Evolutionary conservation across 805 yeast genomes (phyloP).

Genomic region (Clavispora vitiphila): DNA sequence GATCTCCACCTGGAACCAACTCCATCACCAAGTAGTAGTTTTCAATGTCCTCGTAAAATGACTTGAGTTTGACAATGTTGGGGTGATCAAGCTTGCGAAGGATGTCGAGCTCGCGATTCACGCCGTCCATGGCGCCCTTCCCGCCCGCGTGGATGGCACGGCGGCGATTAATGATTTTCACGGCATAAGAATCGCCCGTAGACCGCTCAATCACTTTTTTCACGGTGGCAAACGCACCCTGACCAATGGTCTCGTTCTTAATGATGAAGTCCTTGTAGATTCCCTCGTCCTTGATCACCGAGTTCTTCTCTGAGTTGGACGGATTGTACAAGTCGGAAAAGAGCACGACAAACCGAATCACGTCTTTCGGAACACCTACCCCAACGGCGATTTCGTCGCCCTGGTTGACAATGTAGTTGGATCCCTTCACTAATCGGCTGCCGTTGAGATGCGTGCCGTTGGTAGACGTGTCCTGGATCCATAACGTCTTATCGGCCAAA

Average conservation of each 20-base stretch:
- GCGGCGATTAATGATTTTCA: conserved; percentile 79
- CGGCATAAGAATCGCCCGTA: conserved; percentile 85
- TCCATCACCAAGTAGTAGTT: conserved; percentile 91
- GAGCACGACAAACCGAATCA: conserved; percentile 47
- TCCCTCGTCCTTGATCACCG: conserved; percentile 45
- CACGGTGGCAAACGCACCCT: conserved; percentile 98
- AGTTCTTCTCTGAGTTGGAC: conserved; percentile 17
- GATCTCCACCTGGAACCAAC: conserved; percentile 91
- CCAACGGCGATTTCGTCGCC: conserved; percentile 95
- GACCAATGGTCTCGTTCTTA: conserved; percentile 83
- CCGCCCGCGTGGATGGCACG: conserved; percentile 71
- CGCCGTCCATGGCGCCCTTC: conserved; percentile 56
- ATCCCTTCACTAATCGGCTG: conserved; percentile 63
- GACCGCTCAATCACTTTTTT: conserved; percentile 82
- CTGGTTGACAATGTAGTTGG: conserved; percentile 76
- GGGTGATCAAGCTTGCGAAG: conserved; percentile 76
- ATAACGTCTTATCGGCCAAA: conserved; percentile 46
- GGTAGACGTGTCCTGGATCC: conserved; percentile 76
- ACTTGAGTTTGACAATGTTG: conserved; percentile 75
- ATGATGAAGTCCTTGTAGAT: conserved; percentile 69
- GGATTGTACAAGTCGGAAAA: conserved; percentile 41
- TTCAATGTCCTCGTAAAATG: conserved; percentile 78
- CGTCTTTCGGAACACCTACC: conserved; percentile 72
- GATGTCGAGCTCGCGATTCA: conserved; percentile 79
- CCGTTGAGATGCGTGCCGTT: conserved; percentile 90